Evolutionary conservation across 2,329 filamentous ascomycete genomes (phyloP).

Genomic region (Botryotinia narcissicola): DNA sequence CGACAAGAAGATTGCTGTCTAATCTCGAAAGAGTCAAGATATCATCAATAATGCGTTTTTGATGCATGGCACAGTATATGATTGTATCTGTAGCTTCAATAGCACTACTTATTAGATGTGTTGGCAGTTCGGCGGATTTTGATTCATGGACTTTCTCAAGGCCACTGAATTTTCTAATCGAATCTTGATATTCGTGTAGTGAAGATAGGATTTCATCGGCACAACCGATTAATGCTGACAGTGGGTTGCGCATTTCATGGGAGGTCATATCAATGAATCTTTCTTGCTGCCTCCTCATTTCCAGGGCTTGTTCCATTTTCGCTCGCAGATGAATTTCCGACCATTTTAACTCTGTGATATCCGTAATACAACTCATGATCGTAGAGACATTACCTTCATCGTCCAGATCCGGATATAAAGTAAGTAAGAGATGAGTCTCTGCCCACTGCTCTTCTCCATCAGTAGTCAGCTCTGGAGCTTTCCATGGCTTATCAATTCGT

Average conservation of each 20-base stretch:
- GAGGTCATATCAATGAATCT: constrained; percentile 76
- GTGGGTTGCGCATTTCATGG: constrained; percentile 72
- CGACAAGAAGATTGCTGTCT: constrained; percentile 66
- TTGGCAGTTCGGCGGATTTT: constrained; percentile 37
- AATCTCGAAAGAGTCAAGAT: constrained; percentile 66
- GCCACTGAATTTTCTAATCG: constrained; percentile 50
- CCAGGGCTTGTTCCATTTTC: constrained; percentile 52
- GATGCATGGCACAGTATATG: constrained; percentile 69
- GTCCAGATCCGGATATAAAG: constrained; percentile 57
- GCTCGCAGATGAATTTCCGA: constrained; percentile 28
- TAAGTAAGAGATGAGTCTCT: constrained; percentile 16
- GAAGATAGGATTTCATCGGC: constrained; percentile 51
- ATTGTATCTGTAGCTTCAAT: constrained; percentile 77
- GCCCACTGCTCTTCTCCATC: constrained; percentile 8
- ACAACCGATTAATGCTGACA: constrained; percentile 72
- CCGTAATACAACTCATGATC: constrained; percentile 76
- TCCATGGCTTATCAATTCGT: constrained; percentile 6
- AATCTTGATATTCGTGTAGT: constrained; percentile 61
- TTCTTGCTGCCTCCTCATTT: constrained; percentile 67
- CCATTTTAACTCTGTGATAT: constrained; percentile 83
- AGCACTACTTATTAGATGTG: constrained; percentile 55
- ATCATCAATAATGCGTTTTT: constrained; percentile 65
- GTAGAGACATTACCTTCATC: constrained; percentile 62
- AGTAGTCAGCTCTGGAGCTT: background rate
- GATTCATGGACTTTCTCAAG: constrained; percentile 37